These are phyloP conservation scores for Quercus alba DNA, from an alignment of 306 rosid species.

Conservation along the genomic window DNA sequence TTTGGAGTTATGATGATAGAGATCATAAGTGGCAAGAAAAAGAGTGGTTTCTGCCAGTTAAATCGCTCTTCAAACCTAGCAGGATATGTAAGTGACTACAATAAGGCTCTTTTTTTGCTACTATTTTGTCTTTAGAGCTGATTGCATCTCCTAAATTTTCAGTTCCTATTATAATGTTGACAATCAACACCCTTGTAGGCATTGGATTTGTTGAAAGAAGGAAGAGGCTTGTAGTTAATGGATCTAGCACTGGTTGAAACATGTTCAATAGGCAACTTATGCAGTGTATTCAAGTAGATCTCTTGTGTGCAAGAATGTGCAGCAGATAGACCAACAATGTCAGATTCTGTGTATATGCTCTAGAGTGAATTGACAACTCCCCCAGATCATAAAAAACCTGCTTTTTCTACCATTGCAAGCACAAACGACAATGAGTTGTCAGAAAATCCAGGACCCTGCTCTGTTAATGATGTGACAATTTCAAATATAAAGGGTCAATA, in stretches of 20 bases:
- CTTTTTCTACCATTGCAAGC: slow-evolving; percentile 6
- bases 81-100: slow-evolving; percentile 13
- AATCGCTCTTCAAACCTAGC: not conserved
- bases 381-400: slow-evolving; percentile 3
- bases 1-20: slow-evolving; percentile 14
- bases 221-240: slow-evolving; percentile 16
- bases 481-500: not conserved
- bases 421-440: not conserved
- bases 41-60: not conserved
- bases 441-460: not conserved
- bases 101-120: not conserved
- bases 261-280: not conserved
- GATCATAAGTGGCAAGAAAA: slow-evolving; percentile 19
- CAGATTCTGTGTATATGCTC: slow-evolving; percentile 6
- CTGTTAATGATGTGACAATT: not conserved
- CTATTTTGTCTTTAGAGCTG: not conserved
- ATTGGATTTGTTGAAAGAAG: not conserved
- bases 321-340: slow-evolving; percentile 7
- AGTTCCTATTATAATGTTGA: not conserved
- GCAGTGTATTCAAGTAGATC: not conserved
- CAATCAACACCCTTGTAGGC: not conserved
- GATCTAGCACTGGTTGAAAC: slow-evolving; percentile 7
- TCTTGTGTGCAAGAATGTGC: slow-evolving; percentile 16
- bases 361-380: not conserved
- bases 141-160: not conserved